Percentiles rank a stretch among this genome's conserved stretches.
These are phyloP conservation scores for Volutella citrinella DNA, from an alignment of 2,329 filamentous ascomycete species.

Conservation along the genomic window DNA sequence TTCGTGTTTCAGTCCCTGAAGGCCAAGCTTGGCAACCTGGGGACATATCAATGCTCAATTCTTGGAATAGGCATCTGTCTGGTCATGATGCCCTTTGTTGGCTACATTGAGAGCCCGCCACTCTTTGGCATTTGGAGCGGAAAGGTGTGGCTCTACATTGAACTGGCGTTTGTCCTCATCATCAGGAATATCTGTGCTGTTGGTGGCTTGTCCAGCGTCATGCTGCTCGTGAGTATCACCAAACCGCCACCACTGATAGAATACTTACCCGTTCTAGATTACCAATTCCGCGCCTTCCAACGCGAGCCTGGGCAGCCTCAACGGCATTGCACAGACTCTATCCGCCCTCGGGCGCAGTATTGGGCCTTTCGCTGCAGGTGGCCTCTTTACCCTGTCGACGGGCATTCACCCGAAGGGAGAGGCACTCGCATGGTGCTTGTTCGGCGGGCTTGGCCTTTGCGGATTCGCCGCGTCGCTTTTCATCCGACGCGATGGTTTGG, in stretches of 20 bases:
- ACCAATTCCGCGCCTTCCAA: slow-evolving; percentile 90
- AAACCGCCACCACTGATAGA: too few species aligned
- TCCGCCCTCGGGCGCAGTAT: slow-evolving; percentile 86
- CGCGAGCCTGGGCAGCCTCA: slow-evolving; percentile 81
- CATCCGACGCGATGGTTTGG: slow-evolving; percentile 62
- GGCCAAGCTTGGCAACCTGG: slow-evolving; percentile 77
- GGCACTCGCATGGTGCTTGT: slow-evolving; percentile 79
- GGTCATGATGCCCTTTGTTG: slow-evolving; percentile 84
- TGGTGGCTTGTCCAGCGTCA: slow-evolving; percentile 82
- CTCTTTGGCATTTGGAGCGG: slow-evolving; percentile 58
- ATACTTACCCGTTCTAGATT: slow-evolving; percentile 57
- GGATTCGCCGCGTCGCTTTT: slow-evolving; percentile 79
- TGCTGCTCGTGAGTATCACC: slow-evolving; percentile 77
- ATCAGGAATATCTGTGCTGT: slow-evolving; percentile 90
- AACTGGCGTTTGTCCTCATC: slow-evolving; percentile 77
- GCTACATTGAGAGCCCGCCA: slow-evolving; percentile 63
- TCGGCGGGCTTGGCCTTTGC: slow-evolving; percentile 76
- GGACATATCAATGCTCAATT: slow-evolving; percentile 76
- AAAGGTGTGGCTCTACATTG: slow-evolving; percentile 70
- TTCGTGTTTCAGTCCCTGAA: slow-evolving; percentile 79
- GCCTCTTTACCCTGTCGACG: slow-evolving; percentile 77
- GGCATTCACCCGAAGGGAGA: slow-evolving; percentile 77
- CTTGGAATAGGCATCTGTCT: slow-evolving; percentile 80
- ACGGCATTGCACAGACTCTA: slow-evolving; percentile 90
- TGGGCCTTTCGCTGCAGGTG: slow-evolving; percentile 84